phyloP scores from a whole-genome alignment of 2,329 filamentous ascomycete genomes.

The Xylaria sp. region DNA sequence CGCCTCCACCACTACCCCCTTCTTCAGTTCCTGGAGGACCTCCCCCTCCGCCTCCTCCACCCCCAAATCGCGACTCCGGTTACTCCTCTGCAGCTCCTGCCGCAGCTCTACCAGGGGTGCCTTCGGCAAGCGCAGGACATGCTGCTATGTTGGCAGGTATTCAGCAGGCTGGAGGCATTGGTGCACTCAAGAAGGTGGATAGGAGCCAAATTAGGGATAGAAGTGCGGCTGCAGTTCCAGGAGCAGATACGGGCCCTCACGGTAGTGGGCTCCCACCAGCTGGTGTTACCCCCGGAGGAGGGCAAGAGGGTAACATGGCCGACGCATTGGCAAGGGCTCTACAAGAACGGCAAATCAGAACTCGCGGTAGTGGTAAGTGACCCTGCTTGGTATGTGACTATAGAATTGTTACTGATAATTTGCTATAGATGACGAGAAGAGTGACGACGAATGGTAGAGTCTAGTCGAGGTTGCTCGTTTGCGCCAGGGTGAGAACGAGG shows the following conservation, averaged over 20 bases:
- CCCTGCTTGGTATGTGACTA: constrained; percentile 15
- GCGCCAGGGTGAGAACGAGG: constrained; percentile 29
- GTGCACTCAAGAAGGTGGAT: constrained; percentile 79
- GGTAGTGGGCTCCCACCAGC: constrained; percentile 64
- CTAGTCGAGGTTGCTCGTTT: constrained; percentile 41
- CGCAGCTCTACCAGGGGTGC: constrained; percentile 51
- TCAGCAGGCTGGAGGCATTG: constrained; percentile 74
- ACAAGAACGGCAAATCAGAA: constrained; percentile 89
- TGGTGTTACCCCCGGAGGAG: constrained; percentile 60
- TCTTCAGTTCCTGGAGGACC: constrained; percentile 52
- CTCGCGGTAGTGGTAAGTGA: constrained; percentile 90
- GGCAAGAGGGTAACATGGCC: constrained; percentile 75
- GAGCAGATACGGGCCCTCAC: constrained; percentile 63
- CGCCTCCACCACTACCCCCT: constrained; percentile 49
- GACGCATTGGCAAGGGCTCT: constrained; percentile 83
- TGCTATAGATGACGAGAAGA: constrained; percentile 75
- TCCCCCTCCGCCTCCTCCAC: constrained; percentile 46
- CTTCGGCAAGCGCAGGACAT: constrained; percentile 58
- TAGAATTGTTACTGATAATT: constrained; percentile 24
- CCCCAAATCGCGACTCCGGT: constrained; percentile 68
- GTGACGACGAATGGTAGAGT: constrained; percentile 78
- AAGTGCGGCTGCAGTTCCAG: constrained; percentile 69
- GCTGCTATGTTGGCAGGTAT: constrained; percentile 77
- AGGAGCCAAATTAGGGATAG: constrained; percentile 76
- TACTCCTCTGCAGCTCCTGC: constrained; percentile 66